Percentiles rank a stretch among this genome's conserved stretches.
phyloP scores from a whole-genome alignment of 1,284 basidiomycete species.

The Rhodotorula sp. region DNA sequence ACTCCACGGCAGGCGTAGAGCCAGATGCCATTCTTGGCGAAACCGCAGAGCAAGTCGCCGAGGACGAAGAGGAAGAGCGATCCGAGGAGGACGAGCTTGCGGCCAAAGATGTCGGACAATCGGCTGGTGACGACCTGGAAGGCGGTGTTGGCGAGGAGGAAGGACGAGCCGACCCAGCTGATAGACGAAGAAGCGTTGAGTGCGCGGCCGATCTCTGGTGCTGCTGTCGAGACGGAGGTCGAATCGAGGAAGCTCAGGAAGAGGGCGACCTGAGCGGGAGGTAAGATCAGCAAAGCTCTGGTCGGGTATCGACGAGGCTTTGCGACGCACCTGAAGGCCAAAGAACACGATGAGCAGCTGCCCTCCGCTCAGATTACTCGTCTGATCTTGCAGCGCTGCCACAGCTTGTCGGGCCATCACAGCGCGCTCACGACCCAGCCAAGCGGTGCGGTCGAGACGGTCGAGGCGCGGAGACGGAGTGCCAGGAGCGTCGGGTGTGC shows the following conservation, averaged over 20 bases:
- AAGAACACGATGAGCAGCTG: constrained; percentile 37
- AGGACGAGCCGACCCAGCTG: constrained; percentile 47
- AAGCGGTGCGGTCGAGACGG: too few species aligned
- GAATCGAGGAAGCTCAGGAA: constrained; percentile 48
- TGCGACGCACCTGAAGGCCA: neutral
- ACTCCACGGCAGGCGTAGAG: constrained; percentile 52
- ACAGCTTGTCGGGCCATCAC: neutral
- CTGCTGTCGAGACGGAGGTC: constrained; percentile 46
- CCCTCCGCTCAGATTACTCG: constrained; percentile 38
- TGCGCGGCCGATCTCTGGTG: constrained; percentile 44
- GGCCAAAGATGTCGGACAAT: constrained; percentile 46
- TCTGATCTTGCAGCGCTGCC: constrained; percentile 38
- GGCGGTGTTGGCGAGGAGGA: constrained; percentile 47
- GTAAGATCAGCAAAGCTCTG: neutral
- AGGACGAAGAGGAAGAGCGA: constrained; percentile 44
- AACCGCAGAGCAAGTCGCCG: constrained; percentile 46
- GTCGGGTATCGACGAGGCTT: neutral
- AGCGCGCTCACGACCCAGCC: too few species aligned
- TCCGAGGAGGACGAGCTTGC: constrained; percentile 42
- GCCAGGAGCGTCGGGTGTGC: too few species aligned
- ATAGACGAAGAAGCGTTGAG: constrained; percentile 43
- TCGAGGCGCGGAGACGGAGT: too few species aligned
- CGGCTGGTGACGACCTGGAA: constrained; percentile 46
- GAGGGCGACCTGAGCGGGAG: constrained; percentile 41
- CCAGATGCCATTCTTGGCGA: constrained; percentile 45